Percentiles rank a stretch among this genome's conserved stretches.
phyloP scores from a whole-genome alignment of 2,329 filamentous ascomycete species.

The Colletotrichum sp. region DNA sequence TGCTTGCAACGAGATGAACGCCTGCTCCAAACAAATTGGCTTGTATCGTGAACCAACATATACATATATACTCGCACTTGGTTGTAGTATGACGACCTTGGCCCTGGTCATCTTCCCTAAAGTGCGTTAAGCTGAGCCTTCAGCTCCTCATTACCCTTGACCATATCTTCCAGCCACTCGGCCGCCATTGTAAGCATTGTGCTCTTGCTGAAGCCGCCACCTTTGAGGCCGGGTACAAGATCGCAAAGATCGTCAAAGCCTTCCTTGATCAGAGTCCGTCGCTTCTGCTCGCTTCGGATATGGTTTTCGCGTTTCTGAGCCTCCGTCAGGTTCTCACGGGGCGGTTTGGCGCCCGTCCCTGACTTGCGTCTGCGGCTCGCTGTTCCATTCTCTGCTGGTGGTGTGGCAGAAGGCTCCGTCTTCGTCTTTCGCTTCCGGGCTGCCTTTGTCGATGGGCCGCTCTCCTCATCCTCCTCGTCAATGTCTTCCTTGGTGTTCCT shows the following conservation, averaged over 20 bases:
- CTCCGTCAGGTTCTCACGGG: conserved; percentile 77
- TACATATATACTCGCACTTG: not conserved
- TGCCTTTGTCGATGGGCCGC: conserved; percentile 33
- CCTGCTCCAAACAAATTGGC: not conserved
- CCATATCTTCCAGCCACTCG: conserved; percentile 77
- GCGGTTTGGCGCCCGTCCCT: conserved; percentile 45
- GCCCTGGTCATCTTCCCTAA: not conserved
- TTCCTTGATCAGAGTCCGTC: conserved; percentile 79
- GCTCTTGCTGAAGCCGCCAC: conserved; percentile 83
- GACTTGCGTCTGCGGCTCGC: conserved; percentile 58
- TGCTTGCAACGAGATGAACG: not conserved
- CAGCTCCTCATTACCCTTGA: conserved; percentile 70
- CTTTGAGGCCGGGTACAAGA: conserved; percentile 76
- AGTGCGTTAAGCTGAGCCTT: conserved; percentile 56
- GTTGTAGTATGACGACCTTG: not conserved
- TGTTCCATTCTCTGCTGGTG: conserved; percentile 37
- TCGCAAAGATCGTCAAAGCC: conserved; percentile 82
- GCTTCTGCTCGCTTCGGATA: conserved; percentile 86
- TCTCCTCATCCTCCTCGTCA: conserved; percentile 46
- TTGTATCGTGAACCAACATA: not conserved
- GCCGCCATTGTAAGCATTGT: conserved; percentile 77
- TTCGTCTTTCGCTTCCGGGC: conserved; percentile 55
- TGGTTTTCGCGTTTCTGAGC: conserved; percentile 87
- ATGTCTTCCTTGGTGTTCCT: conserved; percentile 48
- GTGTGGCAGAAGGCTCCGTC: conserved; percentile 39